Evolutionary conservation across 2,329 filamentous ascomycete species (phyloP), one percentile per base, ranked within the genome.

Genomic region (Fusarium sp.): DNA sequence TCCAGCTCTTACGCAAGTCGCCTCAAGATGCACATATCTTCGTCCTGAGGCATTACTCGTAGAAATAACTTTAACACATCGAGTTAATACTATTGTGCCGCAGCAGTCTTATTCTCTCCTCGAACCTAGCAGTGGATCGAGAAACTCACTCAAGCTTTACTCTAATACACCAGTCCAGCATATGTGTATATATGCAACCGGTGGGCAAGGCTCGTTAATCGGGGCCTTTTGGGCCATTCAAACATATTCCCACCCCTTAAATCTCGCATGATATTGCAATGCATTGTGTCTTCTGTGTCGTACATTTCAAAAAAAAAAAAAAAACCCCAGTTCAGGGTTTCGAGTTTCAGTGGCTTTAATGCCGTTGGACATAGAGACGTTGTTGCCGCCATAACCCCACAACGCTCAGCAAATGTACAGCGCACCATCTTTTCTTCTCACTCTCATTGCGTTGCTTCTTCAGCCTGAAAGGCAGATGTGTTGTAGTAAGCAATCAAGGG

Each of bases 341-440:
- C 56, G 49, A 50, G 58, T 53, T 61, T 59, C 53, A 59, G 61
- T 52, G 58, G 63, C 63, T 62, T 69, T 57, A 55, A 71, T 74
- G 71, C 73, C 72, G 80, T 82, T 82, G 80, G 80, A 80, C 77
- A 80, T 69, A 73, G 76, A 79, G 74, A 74, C 77, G 75, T 76
- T 73, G 56, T 76, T 77, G 70, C 77, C 76, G 75, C 78, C 65
- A 76, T 72, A 41, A 74, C 72, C 72, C 48, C 56, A 47, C 72
- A 73, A 67, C 68, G 64, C 71, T 67, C 56, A 70, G 70, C 65
- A 60, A 70, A 73, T 79, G 80, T 76, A 83, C 81, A 83, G 79
- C 80, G 75, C 81, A 68, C 66, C 68, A 67, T 61, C 66, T 70
- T 68, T 44, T 53, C 23, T 25, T 25, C 23, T 25, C 23, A 2